A percentile compares a stretch with the other conserved stretches of the same genome.
Evolutionary conservation across 1,139 yeast genomes (phyloP).

Genomic region (Nadsonia starkeyi-henricii): DNA sequence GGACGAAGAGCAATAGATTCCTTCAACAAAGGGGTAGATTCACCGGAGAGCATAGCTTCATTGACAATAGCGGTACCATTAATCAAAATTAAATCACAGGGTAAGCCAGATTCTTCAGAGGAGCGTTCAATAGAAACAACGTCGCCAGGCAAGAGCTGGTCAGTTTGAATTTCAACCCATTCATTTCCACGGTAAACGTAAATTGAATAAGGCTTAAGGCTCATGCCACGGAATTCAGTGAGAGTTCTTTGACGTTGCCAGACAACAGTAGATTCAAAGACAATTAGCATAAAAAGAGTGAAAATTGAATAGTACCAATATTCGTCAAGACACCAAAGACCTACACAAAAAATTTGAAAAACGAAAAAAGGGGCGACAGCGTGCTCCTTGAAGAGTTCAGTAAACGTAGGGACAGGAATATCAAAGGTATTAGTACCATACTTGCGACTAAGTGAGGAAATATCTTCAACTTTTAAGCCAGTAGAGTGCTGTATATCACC

Average conservation of each 20-base stretch:
- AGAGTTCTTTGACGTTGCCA: slow-evolving; percentile 84
- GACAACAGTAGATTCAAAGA: slow-evolving; percentile 90
- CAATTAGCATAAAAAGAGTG: slow-evolving; percentile 79
- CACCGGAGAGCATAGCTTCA: slow-evolving; percentile 98
- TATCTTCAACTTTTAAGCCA: slow-evolving; percentile 44
- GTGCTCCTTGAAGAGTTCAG: slow-evolving; percentile 87
- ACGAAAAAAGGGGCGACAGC: slow-evolving; percentile 98
- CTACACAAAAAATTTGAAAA: slow-evolving; percentile 90
- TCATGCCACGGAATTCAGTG: slow-evolving; percentile 94
- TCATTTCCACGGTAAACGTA: slow-evolving; percentile 54
- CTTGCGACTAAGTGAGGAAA: slow-evolving; percentile 40
- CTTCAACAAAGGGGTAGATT: slow-evolving; percentile 88
- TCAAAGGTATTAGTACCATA: slow-evolving; percentile 85
- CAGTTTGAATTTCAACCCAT: slow-evolving; percentile 63
- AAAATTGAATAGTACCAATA: slow-evolving; percentile 93
- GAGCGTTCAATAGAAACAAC: slow-evolving; percentile 79
- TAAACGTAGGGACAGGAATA: slow-evolving; percentile 85
- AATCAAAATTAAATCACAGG: slow-evolving; percentile 82
- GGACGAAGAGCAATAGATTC: slow-evolving; percentile 86
- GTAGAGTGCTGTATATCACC: slow-evolving; percentile 42
- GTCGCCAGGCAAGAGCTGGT: slow-evolving; percentile 82
- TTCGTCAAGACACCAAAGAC: slow-evolving; percentile 92
- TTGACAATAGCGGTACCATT: slow-evolving; percentile 89
- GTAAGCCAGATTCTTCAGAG: slow-evolving; percentile 80
- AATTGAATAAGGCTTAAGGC: slow-evolving; percentile 78